Base-by-base conservation (phyloP, 495 filamentous ascomycete genomes). In the Hypoxylon trugodes region DNA sequence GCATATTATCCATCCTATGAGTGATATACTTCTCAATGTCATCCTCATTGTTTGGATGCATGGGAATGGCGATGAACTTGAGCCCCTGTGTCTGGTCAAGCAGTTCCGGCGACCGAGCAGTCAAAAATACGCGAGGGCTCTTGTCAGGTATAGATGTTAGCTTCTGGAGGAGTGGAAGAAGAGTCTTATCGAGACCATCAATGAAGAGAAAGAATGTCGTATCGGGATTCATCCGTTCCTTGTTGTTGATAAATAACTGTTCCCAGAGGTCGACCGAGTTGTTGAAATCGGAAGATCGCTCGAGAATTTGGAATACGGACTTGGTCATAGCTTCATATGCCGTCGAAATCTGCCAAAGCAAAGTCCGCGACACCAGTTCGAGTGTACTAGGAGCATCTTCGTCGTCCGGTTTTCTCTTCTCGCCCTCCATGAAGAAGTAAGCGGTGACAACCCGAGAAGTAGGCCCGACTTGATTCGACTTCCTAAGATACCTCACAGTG, bases 391-490 rank as follows among this genome's bases (percentile, higher is more conserved):
- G 45, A 4, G 43, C 40, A 25, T 69, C 58, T n/a, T 71, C 69
- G 8, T 66, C 66, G 1, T 71, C 66, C 18, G 54, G 30, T 46
- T 71, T 71, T 42, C 69, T 75, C 37, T 72, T 72, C 19, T 77
- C 75, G n/a, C 69, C 72, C 18, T 77, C 75, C 24, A 75, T 61
- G 37, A 77, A 77, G 53, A 75, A 77, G 47, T 76, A 77, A 6
- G 66, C 74, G 0, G 69, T 61, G 19, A 76, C 65, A 0, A 59
- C 66, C 3, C 75, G 61, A 28, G 71, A 69, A 1, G 68, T 69
- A 3, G 74, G 73, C 2, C 60, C 68, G 4, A 69, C 68, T n/a
- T 61, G 55, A 4, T 52, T 71, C 18, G 68, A 63, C 16, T 69
- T 72, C 41, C 71, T 70, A 0, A 77, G 60, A 12, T 61, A 59